Evolutionary conservation across 495 filamentous ascomycete genomes (phyloP).

Genomic region (Penicillium paxilli): DNA sequence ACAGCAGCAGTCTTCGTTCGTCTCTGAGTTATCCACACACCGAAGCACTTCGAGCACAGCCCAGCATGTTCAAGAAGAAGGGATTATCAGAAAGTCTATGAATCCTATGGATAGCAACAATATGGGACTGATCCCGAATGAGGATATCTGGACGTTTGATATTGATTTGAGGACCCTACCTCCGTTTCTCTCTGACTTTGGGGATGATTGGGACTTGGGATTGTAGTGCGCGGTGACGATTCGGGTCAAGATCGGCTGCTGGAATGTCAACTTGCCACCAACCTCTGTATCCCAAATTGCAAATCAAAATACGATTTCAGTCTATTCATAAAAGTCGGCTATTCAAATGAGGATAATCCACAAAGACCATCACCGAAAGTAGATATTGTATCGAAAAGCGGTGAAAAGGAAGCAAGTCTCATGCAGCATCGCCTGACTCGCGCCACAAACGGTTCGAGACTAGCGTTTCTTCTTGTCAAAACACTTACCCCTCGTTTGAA

Average conservation of each 20-base stretch:
- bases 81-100: no score
- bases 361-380: no score
- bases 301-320: no score
- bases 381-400: no score
- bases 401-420: not conserved
- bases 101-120: no score
- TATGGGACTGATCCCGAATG: no score
- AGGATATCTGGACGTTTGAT: conserved; percentile 13
- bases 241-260: no score
- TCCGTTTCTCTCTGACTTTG: conserved; percentile 9
- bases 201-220: conserved; percentile 11
- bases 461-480: not conserved
- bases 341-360: no score
- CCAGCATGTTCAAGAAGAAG: no score
- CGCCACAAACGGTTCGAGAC: not conserved
- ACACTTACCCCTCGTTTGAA: not conserved
- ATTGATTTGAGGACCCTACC: conserved; percentile 7
- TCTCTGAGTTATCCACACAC: not conserved
- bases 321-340: no score
- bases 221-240: not conserved
- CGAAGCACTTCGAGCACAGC: not conserved
- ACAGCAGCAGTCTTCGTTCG: not conserved
- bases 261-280: no score
- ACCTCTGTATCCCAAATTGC: no score
- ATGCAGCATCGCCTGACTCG: not conserved